These are phyloP conservation scores for Colletotrichum theobromicola DNA, from an alignment of 2,329 filamentous ascomycete genomes.

Conservation along the genomic window DNA sequence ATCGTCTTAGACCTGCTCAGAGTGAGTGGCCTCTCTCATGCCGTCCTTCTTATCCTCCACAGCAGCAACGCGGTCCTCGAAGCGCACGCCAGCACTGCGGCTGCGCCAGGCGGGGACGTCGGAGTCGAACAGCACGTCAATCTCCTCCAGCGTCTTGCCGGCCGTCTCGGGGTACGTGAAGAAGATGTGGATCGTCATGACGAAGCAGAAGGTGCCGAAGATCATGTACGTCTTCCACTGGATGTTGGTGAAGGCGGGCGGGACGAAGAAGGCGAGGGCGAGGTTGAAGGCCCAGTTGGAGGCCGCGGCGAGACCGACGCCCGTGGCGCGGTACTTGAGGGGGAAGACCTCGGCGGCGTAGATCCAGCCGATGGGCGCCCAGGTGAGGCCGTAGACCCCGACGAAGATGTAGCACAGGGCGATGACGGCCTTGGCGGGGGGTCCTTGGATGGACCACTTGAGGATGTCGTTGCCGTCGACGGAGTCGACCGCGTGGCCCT, in stretches of 20 bases:
- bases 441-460: slow-evolving; percentile 48
- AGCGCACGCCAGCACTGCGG: neutral
- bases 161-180: slow-evolving; percentile 34
- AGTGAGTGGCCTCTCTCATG: neutral
- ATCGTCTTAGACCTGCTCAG: neutral
- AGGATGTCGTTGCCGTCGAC: slow-evolving; percentile 52
- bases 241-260: slow-evolving; percentile 32
- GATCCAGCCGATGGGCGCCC: slow-evolving; percentile 37
- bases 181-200: slow-evolving; percentile 27
- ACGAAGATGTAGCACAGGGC: slow-evolving; percentile 52
- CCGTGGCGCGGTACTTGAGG: slow-evolving; percentile 55
- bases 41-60: neutral
- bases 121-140: slow-evolving; percentile 22
- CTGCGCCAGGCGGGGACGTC: slow-evolving; percentile 13
- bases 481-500: slow-evolving; percentile 47
- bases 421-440: slow-evolving; percentile 54
- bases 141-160: slow-evolving; percentile 26
- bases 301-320: slow-evolving; percentile 57
- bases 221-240: slow-evolving; percentile 29
- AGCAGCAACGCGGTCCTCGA: slow-evolving; percentile 6
- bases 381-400: slow-evolving; percentile 30
- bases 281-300: slow-evolving; percentile 58
- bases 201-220: slow-evolving; percentile 20
- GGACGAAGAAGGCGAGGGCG: slow-evolving; percentile 53
- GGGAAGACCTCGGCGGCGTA: slow-evolving; percentile 44